Evolutionary conservation across 345 rosid species (phyloP), one percentile per base, ranked within the genome.

Genomic region (Populus nigra): DNA sequence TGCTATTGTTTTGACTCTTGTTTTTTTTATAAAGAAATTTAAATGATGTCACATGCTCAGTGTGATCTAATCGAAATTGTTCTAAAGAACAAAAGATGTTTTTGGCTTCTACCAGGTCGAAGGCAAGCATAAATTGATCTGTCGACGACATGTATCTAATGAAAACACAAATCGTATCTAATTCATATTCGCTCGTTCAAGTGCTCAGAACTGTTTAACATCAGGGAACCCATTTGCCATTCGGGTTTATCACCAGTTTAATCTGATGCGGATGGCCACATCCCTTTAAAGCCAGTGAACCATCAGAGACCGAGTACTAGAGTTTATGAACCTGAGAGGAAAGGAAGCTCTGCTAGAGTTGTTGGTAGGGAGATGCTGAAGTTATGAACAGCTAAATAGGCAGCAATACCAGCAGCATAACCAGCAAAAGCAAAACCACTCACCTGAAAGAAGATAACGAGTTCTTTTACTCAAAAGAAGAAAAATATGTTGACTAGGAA

Each of bases 381-480:
- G 76, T 75, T 78, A 36, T 75, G 84, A 71, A 78, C 29, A 17
- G 84, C 81, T 9, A 82, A 74, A 79, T 82, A 82, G 59, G 73
- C 79, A 29, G 81, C 84, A 75, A 82, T 71, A 22, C 84, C 67
- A 33, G 67, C 74, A 11, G 69, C 69, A 73, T 95, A 95, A 25
- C 99, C 98, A 27, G 96, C 96, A 35, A 95, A 93, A 65, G 98
- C 97, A 75, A 95, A 93, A 57, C 99, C 97, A 71, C 97, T 93
- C 69, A 93, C 97, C 98, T 95, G 90, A 78, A 84, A 80, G 61
- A 69, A 53, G 35, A 29, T 10, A 23, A 62, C 23, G 10, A 33
- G 43, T 77, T 74, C 16, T 50, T 71, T 78, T 65, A 71, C 20
- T 8, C 5, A 73, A 66, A 10, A 7, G 27, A 80, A 8, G 68